phyloP scores from a whole-genome alignment of 129 eudicot genomes.

The Arctium minus region DNA sequence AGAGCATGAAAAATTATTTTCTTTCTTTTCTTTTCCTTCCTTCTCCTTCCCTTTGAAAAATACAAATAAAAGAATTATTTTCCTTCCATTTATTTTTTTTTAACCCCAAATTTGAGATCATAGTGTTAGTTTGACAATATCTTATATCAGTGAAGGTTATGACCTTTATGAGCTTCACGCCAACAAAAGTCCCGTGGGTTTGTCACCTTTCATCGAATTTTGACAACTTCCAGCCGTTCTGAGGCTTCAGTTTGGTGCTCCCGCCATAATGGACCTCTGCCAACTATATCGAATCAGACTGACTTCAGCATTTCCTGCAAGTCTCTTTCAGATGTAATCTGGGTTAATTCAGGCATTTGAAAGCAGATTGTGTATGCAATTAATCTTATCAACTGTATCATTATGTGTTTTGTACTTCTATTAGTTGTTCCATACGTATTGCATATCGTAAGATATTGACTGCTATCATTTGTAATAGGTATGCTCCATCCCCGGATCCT shows the following conservation, averaged over 20 bases:
- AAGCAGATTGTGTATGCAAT: background rate
- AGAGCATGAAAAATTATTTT: too few species aligned
- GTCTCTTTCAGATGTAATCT: background rate
- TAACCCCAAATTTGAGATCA: too few species aligned
- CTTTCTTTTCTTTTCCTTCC: too few species aligned
- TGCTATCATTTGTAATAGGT: slow-evolving; percentile 32
- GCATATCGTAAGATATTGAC: background rate
- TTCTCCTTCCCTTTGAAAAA: too few species aligned
- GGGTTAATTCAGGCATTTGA: background rate
- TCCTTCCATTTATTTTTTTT: too few species aligned
- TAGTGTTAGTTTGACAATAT: background rate
- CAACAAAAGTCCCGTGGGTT: background rate
- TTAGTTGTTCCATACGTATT: background rate
- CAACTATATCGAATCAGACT: background rate
- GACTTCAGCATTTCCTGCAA: background rate
- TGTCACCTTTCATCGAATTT: background rate
- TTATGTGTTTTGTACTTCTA: background rate
- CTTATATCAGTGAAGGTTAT: background rate
- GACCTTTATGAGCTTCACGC: background rate
- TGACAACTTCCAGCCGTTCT: background rate
- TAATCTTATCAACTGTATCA: background rate
- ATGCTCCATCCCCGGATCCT: slow-evolving; percentile 83
- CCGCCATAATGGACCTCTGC: background rate
- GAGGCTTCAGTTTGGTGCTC: background rate
- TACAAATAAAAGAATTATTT: too few species aligned